Evolutionary conservation across 371 early-diverging fungal species (phyloP).

Genomic region (Lichtheimia ramosa): DNA sequence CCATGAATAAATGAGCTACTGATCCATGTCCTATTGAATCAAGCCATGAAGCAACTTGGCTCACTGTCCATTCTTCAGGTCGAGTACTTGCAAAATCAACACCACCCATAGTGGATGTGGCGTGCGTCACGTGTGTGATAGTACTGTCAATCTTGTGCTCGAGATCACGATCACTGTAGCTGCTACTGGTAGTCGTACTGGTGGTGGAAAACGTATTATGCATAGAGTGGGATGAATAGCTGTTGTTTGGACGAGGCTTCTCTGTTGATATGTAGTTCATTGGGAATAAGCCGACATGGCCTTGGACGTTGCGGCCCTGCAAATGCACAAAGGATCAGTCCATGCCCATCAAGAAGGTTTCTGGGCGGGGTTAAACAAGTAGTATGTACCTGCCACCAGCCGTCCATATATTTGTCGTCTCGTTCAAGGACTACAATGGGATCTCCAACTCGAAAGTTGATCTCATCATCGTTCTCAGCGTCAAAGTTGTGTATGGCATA

Average conservation of each 20-base stretch:
- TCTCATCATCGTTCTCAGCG: slow-evolving; percentile 78
- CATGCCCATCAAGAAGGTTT: no score
- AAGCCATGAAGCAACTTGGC: slow-evolving; percentile 49
- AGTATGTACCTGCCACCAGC: slow-evolving; percentile 78
- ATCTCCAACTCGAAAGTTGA: slow-evolving; percentile 69
- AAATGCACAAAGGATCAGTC: neutral
- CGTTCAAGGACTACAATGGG: slow-evolving; percentile 73
- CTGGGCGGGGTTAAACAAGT: neutral
- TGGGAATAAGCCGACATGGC: slow-evolving; percentile 77
- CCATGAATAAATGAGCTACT: slow-evolving; percentile 57
- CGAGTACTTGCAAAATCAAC: neutral
- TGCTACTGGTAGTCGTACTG: slow-evolving; percentile 14
- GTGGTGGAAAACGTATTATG: slow-evolving; percentile 4
- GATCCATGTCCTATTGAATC: slow-evolving; percentile 55
- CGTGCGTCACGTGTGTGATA: slow-evolving; percentile 12
- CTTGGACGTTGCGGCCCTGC: slow-evolving; percentile 58
- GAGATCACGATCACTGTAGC: slow-evolving; percentile 4
- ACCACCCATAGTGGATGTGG: no score
- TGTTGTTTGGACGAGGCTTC: slow-evolving; percentile 28
- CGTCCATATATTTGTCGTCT: slow-evolving; percentile 79
- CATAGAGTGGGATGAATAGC: slow-evolving; percentile 13
- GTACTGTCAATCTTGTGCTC: slow-evolving; percentile 34
- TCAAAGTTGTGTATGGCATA: slow-evolving; percentile 66
- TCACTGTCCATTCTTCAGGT: slow-evolving; percentile 38
- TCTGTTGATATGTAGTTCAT: slow-evolving; percentile 60